Evolutionary conservation across 495 filamentous ascomycete species (phyloP), one percentile per base, ranked within the genome.

Genomic region (Lasiosphaeria miniovina): DNA sequence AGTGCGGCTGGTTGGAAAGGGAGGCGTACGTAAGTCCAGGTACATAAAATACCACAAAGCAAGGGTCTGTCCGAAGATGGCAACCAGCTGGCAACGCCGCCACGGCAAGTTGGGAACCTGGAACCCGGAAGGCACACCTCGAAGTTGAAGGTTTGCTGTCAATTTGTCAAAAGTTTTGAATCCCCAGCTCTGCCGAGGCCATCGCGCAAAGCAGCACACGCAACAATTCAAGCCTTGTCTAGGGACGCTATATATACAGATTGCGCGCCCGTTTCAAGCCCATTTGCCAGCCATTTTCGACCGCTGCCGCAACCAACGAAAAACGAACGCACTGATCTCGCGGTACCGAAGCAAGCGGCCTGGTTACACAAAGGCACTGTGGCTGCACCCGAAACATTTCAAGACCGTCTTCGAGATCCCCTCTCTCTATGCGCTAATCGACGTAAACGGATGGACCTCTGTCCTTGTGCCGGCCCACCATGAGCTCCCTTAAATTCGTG

Each of bases 401-500:
- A 24, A 24, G 1, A 24, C 24, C 1, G 24, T 24, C 54, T 33
- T 57, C 52, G 53, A 43, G 5, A 6, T 17, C n/a, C 3, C 9
- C 17, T 32, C 46, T 55, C 57, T 56, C 61, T 48, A 73, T 73
- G 70, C 68, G 65, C 67, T 73, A 56, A 63, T 53, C 49, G 43
- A 48, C 55, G 10, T 49, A 8, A 17, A 36, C 75, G 74, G 66
- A 76, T 79, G 75, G 74, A 72, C 68, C 59, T 70, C 65, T 61
- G 64, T 54, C 71, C 63, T 49, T 67, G 63, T 65, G 63, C 65
- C 64, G 74, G 70, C 67, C 76, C 82, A 82, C 87, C 55, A 88
- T 96, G 73, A 94, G 90, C 80, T 97, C 94, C 52, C 87, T 96
- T 57, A 90, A 96, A 55, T 98, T 98, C 71, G 90, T 97, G 60